Evolutionary conservation across 2,329 filamentous ascomycete species (phyloP).

Genomic region (Nigrospora osmanthi): DNA sequence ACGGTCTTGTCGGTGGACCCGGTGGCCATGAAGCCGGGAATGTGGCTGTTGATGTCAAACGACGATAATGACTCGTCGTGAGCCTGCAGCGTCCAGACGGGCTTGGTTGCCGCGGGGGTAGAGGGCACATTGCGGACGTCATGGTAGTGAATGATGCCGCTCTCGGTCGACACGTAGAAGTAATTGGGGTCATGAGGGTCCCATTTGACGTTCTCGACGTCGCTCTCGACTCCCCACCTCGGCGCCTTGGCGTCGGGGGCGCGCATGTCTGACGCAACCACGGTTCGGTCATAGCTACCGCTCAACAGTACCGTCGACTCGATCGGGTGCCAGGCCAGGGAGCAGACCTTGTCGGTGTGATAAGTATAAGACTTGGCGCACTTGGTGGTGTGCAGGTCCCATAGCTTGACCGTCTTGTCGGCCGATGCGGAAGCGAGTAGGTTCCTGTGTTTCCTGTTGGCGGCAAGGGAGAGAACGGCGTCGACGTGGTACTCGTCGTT

Average conservation of each 20-base stretch:
- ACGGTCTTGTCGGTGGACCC: constrained; percentile 92
- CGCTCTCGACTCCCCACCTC: constrained; percentile 89
- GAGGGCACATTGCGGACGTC: constrained; percentile 73
- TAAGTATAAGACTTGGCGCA: constrained; percentile 94
- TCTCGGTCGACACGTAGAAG: constrained; percentile 94
- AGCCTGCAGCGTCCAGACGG: constrained; percentile 90
- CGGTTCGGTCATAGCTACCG: constrained; percentile 89
- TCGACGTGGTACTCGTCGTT: constrained; percentile 94
- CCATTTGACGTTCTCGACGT: constrained; percentile 90
- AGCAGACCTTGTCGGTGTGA: constrained; percentile 97
- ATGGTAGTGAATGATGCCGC: constrained; percentile 85
- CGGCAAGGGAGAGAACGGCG: constrained; percentile 81
- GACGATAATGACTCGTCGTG: constrained; percentile 88
- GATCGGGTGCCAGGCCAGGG: constrained; percentile 82
- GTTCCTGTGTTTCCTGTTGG: constrained; percentile 90
- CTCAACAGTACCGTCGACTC: constrained; percentile 85
- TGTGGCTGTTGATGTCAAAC: constrained; percentile 83
- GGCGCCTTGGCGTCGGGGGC: constrained; percentile 75
- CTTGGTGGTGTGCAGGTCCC: constrained; percentile 87
- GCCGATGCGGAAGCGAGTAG: constrained; percentile 90
- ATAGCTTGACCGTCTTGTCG: constrained; percentile 95
- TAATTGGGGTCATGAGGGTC: constrained; percentile 87
- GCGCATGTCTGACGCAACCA: constrained; percentile 94
- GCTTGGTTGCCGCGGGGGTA: constrained; percentile 67
- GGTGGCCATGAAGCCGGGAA: constrained; percentile 89